Base-by-base conservation (phyloP, 495 filamentous ascomycete genomes). In the Aspergillus wentii region DNA sequence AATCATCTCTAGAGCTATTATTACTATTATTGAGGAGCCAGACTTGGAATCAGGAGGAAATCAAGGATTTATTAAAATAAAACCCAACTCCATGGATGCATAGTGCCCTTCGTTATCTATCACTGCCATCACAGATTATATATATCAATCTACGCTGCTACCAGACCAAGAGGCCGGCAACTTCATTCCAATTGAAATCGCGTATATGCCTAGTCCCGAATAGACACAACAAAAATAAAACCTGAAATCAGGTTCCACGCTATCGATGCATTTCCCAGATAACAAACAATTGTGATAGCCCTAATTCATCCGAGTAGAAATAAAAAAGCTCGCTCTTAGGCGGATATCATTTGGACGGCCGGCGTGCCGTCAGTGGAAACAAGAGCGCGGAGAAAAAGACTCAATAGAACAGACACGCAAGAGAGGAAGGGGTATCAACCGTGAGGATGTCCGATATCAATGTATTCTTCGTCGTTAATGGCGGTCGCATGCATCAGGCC, bases 401-500 rank as follows among this genome's bases (percentile, higher is more conserved):
- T 38, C 30, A 44, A 35, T 48, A 42, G 41, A 41, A 38, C 34
- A 52, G 45, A 43, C 37, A 38, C 35, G 40, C 44, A 43, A 41
- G 43, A 35, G 27, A 42, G 46, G 34, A 38, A 26, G 35, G 40
- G 59, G 51, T 62, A 60, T 71, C 66, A 71, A 49, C 57, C 56
- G 44, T 62, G 57, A 45, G 59, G 41, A 49, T 58, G 54, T 41
- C 53, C 53, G 46, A 71, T 58, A 49, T 68, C 62, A 48, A 71
- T 65, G 38, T 62, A 65, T 32, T 76, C 74, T 41, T 72, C 72
- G 44, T 68, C 68, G 36, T 68, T 67, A 53, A 78, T 58, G 18
- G 56, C 66, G 1, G 73, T 66, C 10, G 69, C 71, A 50, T 71
- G 59, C 73, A 78, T 72, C 48, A 78, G 53, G 17, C 74, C 74